phyloP scores from a whole-genome alignment of 2,329 filamentous ascomycete species.

The Escovopsis sp. region DNA sequence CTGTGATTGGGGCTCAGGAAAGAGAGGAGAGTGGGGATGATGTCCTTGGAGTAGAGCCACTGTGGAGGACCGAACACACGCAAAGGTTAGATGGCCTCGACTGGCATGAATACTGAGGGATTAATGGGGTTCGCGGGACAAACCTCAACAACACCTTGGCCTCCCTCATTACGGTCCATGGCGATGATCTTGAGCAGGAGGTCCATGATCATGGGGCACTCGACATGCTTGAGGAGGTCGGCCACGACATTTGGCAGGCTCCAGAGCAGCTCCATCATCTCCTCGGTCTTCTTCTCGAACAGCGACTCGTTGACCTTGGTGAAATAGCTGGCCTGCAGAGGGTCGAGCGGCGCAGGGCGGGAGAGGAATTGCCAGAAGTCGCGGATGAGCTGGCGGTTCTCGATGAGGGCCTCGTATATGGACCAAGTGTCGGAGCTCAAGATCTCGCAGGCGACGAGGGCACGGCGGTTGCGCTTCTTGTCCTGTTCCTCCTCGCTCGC shows the following conservation, averaged over 20 bases:
- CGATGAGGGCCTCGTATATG: slow-evolving; percentile 82
- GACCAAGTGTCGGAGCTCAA: slow-evolving; percentile 94
- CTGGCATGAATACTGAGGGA: not conserved
- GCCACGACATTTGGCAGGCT: slow-evolving; percentile 67
- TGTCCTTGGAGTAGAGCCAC: slow-evolving; percentile 84
- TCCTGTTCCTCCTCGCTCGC: slow-evolving; percentile 61
- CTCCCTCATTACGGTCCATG: slow-evolving; percentile 80
- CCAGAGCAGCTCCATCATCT: slow-evolving; percentile 87
- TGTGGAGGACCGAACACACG: slow-evolving; percentile 19
- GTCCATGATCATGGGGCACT: slow-evolving; percentile 98
- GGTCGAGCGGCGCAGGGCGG: slow-evolving; percentile 71
- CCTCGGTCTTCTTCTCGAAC: slow-evolving; percentile 93
- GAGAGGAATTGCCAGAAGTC: slow-evolving; percentile 88
- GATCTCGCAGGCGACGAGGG: slow-evolving; percentile 85
- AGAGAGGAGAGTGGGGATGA: slow-evolving; percentile 75
- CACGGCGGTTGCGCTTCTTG: slow-evolving; percentile 84
- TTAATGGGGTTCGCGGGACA: slow-evolving; percentile 16
- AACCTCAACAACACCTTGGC: slow-evolving; percentile 87
- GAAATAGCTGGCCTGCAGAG: slow-evolving; percentile 91
- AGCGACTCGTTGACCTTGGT: slow-evolving; percentile 98
- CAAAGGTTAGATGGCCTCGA: slow-evolving; percentile 8
- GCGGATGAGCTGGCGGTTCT: slow-evolving; percentile 62
- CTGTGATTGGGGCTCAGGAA: slow-evolving; percentile 76
- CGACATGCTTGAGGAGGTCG: slow-evolving; percentile 81
- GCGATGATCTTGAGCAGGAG: slow-evolving; percentile 92